Evolutionary conservation across 2,329 filamentous ascomycete species (phyloP).

Genomic region (Sarocladiaceae sp.): DNA sequence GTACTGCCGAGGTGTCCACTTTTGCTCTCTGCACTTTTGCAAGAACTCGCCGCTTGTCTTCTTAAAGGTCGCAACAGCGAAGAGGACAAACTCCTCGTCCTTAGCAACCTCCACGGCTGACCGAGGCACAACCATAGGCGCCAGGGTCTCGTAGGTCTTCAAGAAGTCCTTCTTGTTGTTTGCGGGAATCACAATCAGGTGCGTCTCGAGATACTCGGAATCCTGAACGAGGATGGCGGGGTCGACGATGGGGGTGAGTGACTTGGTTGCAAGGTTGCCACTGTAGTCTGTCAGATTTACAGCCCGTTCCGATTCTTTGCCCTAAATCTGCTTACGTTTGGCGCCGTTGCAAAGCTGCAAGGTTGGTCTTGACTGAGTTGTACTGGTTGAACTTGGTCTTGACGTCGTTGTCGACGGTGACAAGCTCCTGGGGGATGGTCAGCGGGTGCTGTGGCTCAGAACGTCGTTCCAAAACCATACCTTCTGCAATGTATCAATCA

Average conservation of each 20-base stretch:
- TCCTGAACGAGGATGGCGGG: constrained; percentile 75
- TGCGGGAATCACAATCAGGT: constrained; percentile 82
- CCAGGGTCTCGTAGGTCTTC: constrained; percentile 79
- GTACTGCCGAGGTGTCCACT: constrained; percentile 93
- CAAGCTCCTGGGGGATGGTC: constrained; percentile 60
- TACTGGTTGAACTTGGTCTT: constrained; percentile 93
- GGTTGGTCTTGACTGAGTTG: constrained; percentile 80
- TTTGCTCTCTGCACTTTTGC: constrained; percentile 84
- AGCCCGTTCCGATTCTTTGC: not conserved
- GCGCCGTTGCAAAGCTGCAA: constrained; percentile 74
- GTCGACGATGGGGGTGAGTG: constrained; percentile 81
- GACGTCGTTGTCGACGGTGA: constrained; percentile 91
- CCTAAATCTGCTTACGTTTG: constrained; percentile 60
- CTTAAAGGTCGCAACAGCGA: constrained; percentile 87
- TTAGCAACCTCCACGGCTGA: constrained; percentile 73
- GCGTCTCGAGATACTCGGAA: constrained; percentile 95
- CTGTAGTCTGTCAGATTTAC: constrained; percentile 32
- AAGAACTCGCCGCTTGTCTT: constrained; percentile 83
- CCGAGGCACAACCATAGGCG: constrained; percentile 88
- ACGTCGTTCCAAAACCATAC: constrained; percentile 32
- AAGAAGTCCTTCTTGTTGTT: constrained; percentile 81
- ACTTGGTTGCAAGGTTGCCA: constrained; percentile 91
- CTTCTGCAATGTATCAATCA: constrained; percentile 64
- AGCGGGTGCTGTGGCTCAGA: not conserved
- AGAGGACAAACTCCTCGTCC: constrained; percentile 86